Evolutionary conservation across 495 filamentous ascomycete genomes (phyloP).

Genomic region (Penicillium chermesinum): DNA sequence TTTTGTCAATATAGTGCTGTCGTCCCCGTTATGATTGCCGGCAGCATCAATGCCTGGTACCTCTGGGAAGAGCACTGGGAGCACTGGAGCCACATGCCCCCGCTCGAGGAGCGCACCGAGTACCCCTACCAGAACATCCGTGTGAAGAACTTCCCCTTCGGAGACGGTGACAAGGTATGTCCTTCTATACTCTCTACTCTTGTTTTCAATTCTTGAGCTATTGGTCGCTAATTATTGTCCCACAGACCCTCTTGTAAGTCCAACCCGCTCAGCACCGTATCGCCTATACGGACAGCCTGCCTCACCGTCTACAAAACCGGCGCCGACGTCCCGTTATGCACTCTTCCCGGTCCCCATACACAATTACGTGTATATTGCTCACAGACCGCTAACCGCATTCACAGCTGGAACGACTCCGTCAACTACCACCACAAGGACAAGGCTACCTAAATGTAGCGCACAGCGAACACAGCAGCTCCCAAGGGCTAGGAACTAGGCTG

Average conservation of each 20-base stretch:
- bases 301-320: background rate
- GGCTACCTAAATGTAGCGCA: constrained; percentile 41
- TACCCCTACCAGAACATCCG: constrained; percentile 95
- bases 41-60: constrained; percentile 73
- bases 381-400: too few relatives aligned
- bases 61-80: constrained; percentile 96
- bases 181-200: background rate
- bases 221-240: constrained; percentile 28
- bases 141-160: constrained; percentile 84
- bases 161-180: constrained; percentile 86
- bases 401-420: constrained; percentile 87
- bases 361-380: too few relatives aligned
- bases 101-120: constrained; percentile 80
- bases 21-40: constrained; percentile 63
- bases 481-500: constrained; percentile 3
- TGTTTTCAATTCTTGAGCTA: background rate
- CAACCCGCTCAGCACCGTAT: background rate
- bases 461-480: constrained; percentile 2
- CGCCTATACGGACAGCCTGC: too few relatives aligned
- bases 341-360: too few relatives aligned
- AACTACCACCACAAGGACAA: constrained; percentile 97
- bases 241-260: constrained; percentile 64
- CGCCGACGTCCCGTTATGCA: too few relatives aligned
- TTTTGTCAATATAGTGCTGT: constrained; percentile 48
- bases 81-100: constrained; percentile 80